A percentile compares a stretch with the other conserved stretches of the same genome.
phyloP scores from a whole-genome alignment of 176 grass and related monocot species.

The Poa pratensis region DNA sequence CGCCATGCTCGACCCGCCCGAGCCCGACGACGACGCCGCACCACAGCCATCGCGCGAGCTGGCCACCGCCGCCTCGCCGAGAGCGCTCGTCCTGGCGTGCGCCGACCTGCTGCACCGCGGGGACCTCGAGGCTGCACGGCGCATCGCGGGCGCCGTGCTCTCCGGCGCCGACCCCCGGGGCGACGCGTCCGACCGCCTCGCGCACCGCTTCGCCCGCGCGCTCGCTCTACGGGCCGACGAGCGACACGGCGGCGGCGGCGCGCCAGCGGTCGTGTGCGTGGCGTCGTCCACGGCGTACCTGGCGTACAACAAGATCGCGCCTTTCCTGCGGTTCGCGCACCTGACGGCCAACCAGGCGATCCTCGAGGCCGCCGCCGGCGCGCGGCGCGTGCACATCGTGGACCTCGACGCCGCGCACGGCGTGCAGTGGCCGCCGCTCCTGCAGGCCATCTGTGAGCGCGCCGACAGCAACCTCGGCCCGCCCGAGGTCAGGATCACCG shows the following conservation, averaged over 20 bases:
- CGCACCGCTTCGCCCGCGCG: constrained; percentile 74
- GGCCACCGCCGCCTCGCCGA: constrained; percentile 21
- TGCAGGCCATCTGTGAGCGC: constrained; percentile 73
- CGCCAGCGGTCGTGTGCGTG: not conserved
- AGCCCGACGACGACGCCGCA: constrained; percentile 8
- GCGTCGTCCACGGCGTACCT: constrained; percentile 57
- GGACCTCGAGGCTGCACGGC: constrained; percentile 59
- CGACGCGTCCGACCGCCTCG: constrained; percentile 75
- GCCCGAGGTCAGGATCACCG: constrained; percentile 81
- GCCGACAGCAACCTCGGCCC: constrained; percentile 49
- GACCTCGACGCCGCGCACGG: constrained; percentile 84
- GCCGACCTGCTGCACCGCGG: constrained; percentile 65
- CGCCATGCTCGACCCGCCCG: constrained; percentile 51
- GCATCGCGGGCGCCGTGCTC: constrained; percentile 22
- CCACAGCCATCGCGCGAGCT: not conserved
- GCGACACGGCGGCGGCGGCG: not conserved
- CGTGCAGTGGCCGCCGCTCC: constrained; percentile 92
- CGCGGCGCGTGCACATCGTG: constrained; percentile 79
- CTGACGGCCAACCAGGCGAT: constrained; percentile 97
- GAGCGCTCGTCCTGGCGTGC: constrained; percentile 57
- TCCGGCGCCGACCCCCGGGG: constrained; percentile 53
- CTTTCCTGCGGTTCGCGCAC: constrained; percentile 90
- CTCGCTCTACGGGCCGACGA: constrained; percentile 52
- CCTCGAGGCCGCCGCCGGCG: constrained; percentile 55
- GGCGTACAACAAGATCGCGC: constrained; percentile 89